These are phyloP conservation scores for Vitis vinifera DNA, from an alignment of 164 flowering plant species.

Conservation along the genomic window ASM3070453v1 NC_081806.1:5781001-5781500, in stretches of 20 bases:
- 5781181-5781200: constrained; percentile 1
- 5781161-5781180: neutral
- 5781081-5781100: too few species aligned
- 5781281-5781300: constrained; percentile 71
- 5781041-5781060: neutral
- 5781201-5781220: constrained; percentile 6
- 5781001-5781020: neutral
- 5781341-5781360: neutral
- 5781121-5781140: too few species aligned
- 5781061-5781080: neutral
- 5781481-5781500: constrained; percentile 92
- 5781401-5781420: constrained; percentile 90
- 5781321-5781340: neutral
- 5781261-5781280: constrained; percentile 91
- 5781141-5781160: too few species aligned
- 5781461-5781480: constrained; percentile 98
- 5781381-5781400: constrained; percentile 43
- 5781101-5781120: too few species aligned
- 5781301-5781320: constrained; percentile 92
- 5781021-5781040: neutral
- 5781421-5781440: constrained; percentile 91
- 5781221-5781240: constrained; percentile 98
- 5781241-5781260: constrained; percentile 91
- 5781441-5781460: constrained; percentile 91
- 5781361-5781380: neutral